Percentiles rank a stretch among this genome's conserved stretches.
Conservation (phyloP, 2,329 filamentous ascomycete species). For the Fusarium vanettenii region DNA sequence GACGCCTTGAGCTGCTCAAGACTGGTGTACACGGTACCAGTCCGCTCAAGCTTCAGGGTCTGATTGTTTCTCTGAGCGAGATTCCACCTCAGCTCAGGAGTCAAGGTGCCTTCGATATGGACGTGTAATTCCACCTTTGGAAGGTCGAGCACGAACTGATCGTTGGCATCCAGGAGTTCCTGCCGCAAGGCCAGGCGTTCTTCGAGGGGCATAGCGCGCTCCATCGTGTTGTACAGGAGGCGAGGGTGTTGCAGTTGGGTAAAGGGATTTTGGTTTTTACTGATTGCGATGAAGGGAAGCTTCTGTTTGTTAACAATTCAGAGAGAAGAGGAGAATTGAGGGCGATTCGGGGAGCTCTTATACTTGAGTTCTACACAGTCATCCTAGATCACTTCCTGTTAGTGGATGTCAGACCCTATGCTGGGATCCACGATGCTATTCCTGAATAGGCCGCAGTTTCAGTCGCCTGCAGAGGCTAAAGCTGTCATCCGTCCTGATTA, state of each 20-base stretch:
- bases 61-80: constrained; percentile 75
- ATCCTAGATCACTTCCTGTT: neutral
- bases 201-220: constrained; percentile 16
- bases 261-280: neutral
- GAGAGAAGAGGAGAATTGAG: neutral
- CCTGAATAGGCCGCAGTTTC: neutral
- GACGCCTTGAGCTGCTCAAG: constrained; percentile 21
- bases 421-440: neutral
- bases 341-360: neutral
- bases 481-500: neutral
- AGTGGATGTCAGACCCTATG: neutral
- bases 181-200: constrained; percentile 12
- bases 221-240: neutral
- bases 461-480: neutral
- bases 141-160: constrained; percentile 14
- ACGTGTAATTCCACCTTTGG: constrained; percentile 49
- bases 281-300: rapidly evolving
- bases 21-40: constrained; percentile 5
- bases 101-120: constrained; percentile 79
- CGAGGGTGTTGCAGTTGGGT: neutral
- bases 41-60: constrained; percentile 29
- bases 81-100: constrained; percentile 73
- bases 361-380: neutral
- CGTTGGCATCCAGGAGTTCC: constrained; percentile 7
- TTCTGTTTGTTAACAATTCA: neutral